phyloP scores from a whole-genome alignment of 2,329 filamentous ascomycete genomes.

The Catunica adiposa region DNA sequence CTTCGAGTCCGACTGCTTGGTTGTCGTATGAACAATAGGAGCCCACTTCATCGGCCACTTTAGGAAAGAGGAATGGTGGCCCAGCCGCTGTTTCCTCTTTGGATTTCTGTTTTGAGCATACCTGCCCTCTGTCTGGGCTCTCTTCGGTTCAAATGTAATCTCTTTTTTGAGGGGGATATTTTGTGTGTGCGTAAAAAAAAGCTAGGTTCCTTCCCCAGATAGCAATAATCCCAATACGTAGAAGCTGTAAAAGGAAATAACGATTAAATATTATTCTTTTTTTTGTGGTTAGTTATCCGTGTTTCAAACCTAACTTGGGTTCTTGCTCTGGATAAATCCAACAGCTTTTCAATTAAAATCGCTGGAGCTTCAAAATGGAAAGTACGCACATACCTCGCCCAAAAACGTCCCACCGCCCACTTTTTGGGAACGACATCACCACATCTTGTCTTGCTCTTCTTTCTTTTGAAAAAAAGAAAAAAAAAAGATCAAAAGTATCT shows the following conservation, averaged over 20 bases:
- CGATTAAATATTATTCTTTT: not conserved
- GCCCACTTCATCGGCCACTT: not conserved
- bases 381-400: not conserved
- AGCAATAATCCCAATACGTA: not conserved
- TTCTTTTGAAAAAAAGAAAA: too few relatives aligned
- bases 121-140: not conserved
- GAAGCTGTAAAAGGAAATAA: not conserved
- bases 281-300: not conserved
- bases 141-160: not conserved
- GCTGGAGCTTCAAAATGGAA: not conserved
- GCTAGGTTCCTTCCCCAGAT: not conserved
- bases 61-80: not conserved
- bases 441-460: not conserved
- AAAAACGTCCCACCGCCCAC: slow-evolving; percentile 1
- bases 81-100: not conserved
- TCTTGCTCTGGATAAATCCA: not conserved
- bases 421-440: not conserved
- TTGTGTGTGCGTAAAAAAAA: not conserved
- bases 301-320: not conserved
- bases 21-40: not conserved
- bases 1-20: too few relatives aligned
- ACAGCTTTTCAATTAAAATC: not conserved
- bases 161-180: not conserved
- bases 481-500: not conserved
- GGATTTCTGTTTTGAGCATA: not conserved